Evolutionary conservation across 2,329 filamentous ascomycete species (phyloP).

Genomic region (Colletotrichum sp.): DNA sequence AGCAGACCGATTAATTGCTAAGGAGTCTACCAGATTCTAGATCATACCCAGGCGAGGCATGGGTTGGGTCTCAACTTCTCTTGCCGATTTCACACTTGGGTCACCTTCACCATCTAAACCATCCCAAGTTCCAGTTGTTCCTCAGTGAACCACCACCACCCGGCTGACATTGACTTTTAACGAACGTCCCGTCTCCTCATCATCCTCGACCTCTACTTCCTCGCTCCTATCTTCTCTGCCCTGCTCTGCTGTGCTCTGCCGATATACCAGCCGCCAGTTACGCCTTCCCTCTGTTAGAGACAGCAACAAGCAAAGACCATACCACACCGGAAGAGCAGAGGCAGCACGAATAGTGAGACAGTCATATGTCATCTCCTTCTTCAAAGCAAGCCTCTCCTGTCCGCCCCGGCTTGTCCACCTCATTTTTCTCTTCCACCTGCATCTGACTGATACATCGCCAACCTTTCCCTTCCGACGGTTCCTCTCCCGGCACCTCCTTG

Average conservation of each 20-base stretch:
- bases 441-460: not conserved
- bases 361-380: not conserved
- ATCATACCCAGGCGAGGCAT: not conserved
- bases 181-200: not conserved
- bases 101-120: not conserved
- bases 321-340: not conserved
- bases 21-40: slow-evolving; percentile 7
- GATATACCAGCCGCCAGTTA: not conserved
- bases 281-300: not conserved
- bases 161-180: not conserved
- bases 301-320: not conserved
- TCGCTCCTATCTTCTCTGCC: not conserved
- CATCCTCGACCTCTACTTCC: not conserved
- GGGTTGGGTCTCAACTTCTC: not conserved
- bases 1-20: not conserved
- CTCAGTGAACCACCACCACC: not conserved
- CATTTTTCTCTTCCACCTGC: not conserved
- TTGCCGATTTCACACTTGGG: not conserved
- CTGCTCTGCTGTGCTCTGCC: not conserved
- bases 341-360: slow-evolving; percentile 1
- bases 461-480: not conserved
- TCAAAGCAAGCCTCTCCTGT: not conserved
- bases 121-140: slow-evolving; percentile 7
- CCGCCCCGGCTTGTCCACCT: not conserved
- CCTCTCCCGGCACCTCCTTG: not conserved